Conservation (phyloP, 2,329 filamentous ascomycete species). For the Xylaria sp. region DNA sequence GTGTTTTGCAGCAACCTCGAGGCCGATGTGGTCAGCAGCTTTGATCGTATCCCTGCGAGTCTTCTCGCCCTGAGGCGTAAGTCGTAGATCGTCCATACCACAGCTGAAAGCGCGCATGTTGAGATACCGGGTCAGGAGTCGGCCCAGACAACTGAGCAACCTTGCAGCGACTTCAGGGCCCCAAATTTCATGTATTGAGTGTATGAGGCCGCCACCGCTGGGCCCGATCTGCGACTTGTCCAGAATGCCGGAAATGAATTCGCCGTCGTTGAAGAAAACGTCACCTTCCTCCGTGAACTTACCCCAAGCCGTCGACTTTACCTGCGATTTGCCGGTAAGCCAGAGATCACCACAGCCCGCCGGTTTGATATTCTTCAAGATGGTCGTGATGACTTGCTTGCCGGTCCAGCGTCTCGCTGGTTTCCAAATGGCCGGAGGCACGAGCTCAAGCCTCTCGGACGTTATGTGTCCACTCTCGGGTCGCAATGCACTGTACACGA, state of each 20-base stretch:
- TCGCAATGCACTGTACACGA: slow-evolving; percentile 87
- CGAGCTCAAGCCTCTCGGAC: slow-evolving; percentile 76
- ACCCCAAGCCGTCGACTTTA: slow-evolving; percentile 79
- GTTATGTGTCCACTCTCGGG: slow-evolving; percentile 90
- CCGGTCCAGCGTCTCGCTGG: slow-evolving; percentile 87
- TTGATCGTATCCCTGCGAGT: slow-evolving; percentile 69
- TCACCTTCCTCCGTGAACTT: slow-evolving; percentile 73
- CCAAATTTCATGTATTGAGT: slow-evolving; percentile 91
- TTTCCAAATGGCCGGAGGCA: slow-evolving; percentile 81
- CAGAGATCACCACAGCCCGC: slow-evolving; percentile 74
- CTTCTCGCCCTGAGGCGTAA: slow-evolving; percentile 79
- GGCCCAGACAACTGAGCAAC: slow-evolving; percentile 84
- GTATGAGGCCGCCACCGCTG: slow-evolving; percentile 81
- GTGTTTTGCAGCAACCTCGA: slow-evolving; percentile 82
- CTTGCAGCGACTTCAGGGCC: slow-evolving; percentile 85
- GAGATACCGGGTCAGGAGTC: slow-evolving; percentile 84
- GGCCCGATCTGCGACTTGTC: slow-evolving; percentile 96
- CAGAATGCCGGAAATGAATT: slow-evolving; percentile 86
- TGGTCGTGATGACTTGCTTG: slow-evolving; percentile 92
- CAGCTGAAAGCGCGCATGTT: slow-evolving; percentile 96
- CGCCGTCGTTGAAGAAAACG: slow-evolving; percentile 83
- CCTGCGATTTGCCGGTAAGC: slow-evolving; percentile 77
- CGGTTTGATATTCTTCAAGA: slow-evolving; percentile 90
- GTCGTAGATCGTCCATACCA: slow-evolving; percentile 91
- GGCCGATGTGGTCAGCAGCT: slow-evolving; percentile 69